Conservation (phyloP, 2,329 filamentous ascomycete species). For the Xylaria sp. region DNA sequence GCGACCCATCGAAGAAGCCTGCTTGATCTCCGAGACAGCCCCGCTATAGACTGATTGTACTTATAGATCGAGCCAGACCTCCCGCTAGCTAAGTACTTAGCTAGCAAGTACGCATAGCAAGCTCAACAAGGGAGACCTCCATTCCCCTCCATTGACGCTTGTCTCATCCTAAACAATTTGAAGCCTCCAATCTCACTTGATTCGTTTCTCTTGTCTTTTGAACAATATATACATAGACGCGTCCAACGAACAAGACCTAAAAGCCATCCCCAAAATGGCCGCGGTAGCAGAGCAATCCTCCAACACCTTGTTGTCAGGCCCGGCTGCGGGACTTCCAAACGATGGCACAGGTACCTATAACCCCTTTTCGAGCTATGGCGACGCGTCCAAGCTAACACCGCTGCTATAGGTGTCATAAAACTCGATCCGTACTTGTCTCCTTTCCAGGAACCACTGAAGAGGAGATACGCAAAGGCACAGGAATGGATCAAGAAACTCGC, state of each 20-base stretch:
- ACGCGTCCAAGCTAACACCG: conserved; percentile 35
- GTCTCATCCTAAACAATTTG: conserved; percentile 13
- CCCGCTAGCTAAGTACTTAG: neutral
- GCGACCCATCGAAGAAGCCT: conserved; percentile 12
- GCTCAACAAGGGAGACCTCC: conserved; percentile 20
- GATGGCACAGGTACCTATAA: conserved; percentile 74
- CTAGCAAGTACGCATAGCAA: neutral
- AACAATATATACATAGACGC: conserved; percentile 9
- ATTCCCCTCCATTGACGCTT: conserved; percentile 25
- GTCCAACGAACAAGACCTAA: neutral
- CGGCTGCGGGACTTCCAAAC: conserved; percentile 61
- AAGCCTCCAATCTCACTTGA: neutral
- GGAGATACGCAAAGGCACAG: conserved; percentile 81
- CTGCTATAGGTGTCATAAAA: conserved; percentile 76
- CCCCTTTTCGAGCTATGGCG: conserved; percentile 6
- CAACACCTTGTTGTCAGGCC: conserved; percentile 54
- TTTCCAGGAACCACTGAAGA: conserved; percentile 80
- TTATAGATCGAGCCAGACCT: conserved; percentile 30
- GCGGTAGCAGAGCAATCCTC: conserved; percentile 55
- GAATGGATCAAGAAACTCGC: conserved; percentile 89
- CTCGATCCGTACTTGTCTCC: conserved; percentile 92
- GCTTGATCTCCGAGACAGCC: conserved; percentile 27
- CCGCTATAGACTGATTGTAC: conserved; percentile 27
- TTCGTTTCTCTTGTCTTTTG: conserved; percentile 19
- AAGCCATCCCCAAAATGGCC: conserved; percentile 49